A percentile compares a stretch with the other conserved stretches of the same genome.
phyloP scores from a whole-genome alignment of 129 eudicot species.

The Centella asiatica region DNA sequence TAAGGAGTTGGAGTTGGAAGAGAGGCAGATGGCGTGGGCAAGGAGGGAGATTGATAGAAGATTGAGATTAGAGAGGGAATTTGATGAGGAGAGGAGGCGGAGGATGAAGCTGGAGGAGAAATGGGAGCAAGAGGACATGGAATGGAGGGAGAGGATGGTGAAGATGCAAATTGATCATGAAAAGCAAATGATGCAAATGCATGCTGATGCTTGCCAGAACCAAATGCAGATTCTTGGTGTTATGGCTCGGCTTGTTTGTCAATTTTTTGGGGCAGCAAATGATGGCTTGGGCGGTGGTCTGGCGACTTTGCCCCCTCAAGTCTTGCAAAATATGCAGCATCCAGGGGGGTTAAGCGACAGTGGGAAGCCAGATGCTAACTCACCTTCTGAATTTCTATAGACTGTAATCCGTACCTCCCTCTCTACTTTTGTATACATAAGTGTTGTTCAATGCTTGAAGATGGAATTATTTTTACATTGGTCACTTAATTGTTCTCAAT shows the following conservation, averaged over 20 bases:
- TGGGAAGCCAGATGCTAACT: slow-evolving; percentile 61
- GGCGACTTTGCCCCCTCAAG: slow-evolving; percentile 53
- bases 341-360: slow-evolving; percentile 62
- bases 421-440: slow-evolving; percentile 1
- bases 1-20: slow-evolving; percentile 43
- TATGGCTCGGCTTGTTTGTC: slow-evolving; percentile 62
- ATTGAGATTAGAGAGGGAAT: slow-evolving; percentile 45
- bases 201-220: slow-evolving; percentile 74
- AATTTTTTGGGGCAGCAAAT: slow-evolving; percentile 64
- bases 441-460: slow-evolving; percentile 4
- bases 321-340: slow-evolving; percentile 70
- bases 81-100: slow-evolving; percentile 60
- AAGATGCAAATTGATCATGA: slow-evolving; percentile 75
- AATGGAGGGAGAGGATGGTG: slow-evolving; percentile 86
- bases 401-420: slow-evolving; percentile 17
- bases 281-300: slow-evolving; percentile 62
- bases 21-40: slow-evolving; percentile 36
- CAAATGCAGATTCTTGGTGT: slow-evolving; percentile 74
- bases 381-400: slow-evolving; percentile 77
- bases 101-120: slow-evolving; percentile 75
- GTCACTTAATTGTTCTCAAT: background rate
- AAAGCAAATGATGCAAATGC: slow-evolving; percentile 92
- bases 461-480: background rate
- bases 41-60: slow-evolving; percentile 47
- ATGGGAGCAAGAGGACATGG: slow-evolving; percentile 87